Evolutionary conservation across 2,329 filamentous ascomycete species (phyloP).

Genomic region (Fusarium tjaetaba): DNA sequence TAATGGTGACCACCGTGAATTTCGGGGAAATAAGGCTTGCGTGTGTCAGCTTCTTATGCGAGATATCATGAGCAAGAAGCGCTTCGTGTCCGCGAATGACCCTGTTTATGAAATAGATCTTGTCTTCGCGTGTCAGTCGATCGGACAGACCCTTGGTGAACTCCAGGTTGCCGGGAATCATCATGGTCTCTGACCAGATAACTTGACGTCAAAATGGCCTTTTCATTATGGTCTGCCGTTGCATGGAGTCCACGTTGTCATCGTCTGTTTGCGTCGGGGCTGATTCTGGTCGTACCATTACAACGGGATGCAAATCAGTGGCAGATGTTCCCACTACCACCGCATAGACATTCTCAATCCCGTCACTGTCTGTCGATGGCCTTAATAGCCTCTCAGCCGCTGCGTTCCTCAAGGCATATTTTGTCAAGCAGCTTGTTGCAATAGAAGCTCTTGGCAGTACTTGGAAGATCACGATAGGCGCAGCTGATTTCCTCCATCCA

Average conservation of each 20-base stretch:
- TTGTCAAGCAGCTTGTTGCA: neutral
- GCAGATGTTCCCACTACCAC: neutral
- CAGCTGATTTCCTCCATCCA: neutral
- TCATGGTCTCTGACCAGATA: neutral
- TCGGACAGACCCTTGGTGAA: neutral
- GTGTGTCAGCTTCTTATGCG: neutral
- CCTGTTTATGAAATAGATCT: neutral
- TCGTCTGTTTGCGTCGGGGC: neutral
- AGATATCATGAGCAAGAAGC: neutral
- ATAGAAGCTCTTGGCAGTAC: neutral
- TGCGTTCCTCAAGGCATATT: neutral
- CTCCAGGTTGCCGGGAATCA: neutral
- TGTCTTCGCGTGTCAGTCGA: neutral
- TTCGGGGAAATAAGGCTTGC: neutral
- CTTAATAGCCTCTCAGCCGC: neutral
- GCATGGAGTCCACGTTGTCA: neutral
- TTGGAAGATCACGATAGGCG: neutral
- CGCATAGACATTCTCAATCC: neutral
- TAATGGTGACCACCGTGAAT: neutral
- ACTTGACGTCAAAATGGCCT: neutral
- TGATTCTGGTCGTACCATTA: neutral
- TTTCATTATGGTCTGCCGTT: neutral
- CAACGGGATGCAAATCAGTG: neutral
- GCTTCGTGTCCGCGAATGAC: neutral
- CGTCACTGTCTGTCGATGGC: rapidly evolving